Conservation (phyloP, 225 moss, liverwort and hornwort species). For the Bryoerythrophyllum caledonicum region DNA sequence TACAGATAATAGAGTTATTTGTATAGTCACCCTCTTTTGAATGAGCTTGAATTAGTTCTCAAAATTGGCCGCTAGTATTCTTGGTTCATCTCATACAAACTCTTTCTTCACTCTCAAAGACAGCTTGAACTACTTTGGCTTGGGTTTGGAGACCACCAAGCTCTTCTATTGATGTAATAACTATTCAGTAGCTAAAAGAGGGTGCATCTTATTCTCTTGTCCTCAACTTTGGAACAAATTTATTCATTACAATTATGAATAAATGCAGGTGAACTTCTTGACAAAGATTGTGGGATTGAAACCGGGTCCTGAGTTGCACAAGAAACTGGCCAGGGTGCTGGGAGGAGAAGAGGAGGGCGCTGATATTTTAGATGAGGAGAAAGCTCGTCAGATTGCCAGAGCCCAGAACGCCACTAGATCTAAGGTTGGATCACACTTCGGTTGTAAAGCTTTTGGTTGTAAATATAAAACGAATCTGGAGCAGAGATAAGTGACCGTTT, state of each 20-base stretch:
- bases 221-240: not conserved
- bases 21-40: too few relatives aligned
- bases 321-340: conserved; percentile 73
- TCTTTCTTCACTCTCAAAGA: too few relatives aligned
- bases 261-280: conserved; percentile 72
- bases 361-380: conserved; percentile 52
- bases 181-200: too few relatives aligned
- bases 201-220: not conserved
- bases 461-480: conserved; percentile 1
- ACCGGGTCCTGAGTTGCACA: conserved; percentile 74
- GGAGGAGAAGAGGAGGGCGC: conserved; percentile 89
- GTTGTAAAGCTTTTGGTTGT: conserved; percentile 5
- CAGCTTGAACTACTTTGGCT: too few relatives aligned
- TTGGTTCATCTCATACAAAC: too few relatives aligned
- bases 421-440: conserved; percentile 29
- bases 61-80: too few relatives aligned
- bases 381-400: conserved; percentile 40
- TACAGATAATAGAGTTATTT: too few relatives aligned
- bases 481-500: not conserved
- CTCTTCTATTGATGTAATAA: too few relatives aligned
- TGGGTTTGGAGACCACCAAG: too few relatives aligned
- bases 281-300: conserved; percentile 75
- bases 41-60: too few relatives aligned
- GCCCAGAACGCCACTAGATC: conserved; percentile 38
- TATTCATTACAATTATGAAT: not conserved